Evolutionary conservation across 495 filamentous ascomycete genomes (phyloP).

Genomic region (Talaromyces adpressus): DNA sequence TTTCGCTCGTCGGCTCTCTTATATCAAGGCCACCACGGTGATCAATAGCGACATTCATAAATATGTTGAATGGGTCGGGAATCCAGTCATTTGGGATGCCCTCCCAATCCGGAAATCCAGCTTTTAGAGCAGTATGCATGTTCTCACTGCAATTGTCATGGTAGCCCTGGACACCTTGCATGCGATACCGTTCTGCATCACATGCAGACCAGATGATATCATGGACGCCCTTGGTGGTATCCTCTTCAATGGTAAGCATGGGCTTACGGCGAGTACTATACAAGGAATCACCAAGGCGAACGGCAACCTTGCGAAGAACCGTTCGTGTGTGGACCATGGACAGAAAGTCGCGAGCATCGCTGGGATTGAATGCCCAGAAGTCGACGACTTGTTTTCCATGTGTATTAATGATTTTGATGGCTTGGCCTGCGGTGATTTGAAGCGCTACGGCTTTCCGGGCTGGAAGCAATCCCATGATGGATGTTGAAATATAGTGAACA

Average conservation of each 20-base stretch:
- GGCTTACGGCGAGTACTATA: slow-evolving; percentile 25
- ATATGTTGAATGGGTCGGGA: slow-evolving; percentile 38
- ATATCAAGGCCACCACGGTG: slow-evolving; percentile 23
- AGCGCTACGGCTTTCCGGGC: slow-evolving; percentile 36
- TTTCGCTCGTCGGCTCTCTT: slow-evolving; percentile 23
- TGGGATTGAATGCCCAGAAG: slow-evolving; percentile 38
- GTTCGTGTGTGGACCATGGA: slow-evolving; percentile 37
- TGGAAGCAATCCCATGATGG: slow-evolving; percentile 22
- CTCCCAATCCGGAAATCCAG: not conserved
- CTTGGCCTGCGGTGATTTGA: slow-evolving; percentile 27
- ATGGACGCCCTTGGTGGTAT: slow-evolving; percentile 33
- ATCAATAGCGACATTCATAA: slow-evolving; percentile 40
- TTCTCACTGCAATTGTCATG: slow-evolving; percentile 40
- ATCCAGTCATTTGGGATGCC: no score
- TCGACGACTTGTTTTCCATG: slow-evolving; percentile 46
- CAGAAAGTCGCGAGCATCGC: slow-evolving; percentile 24
- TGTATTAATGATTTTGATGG: slow-evolving; percentile 45
- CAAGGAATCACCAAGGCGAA: slow-evolving; percentile 24
- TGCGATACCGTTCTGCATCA: slow-evolving; percentile 28
- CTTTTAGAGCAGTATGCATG: slow-evolving; percentile 25
- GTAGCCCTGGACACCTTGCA: slow-evolving; percentile 16
- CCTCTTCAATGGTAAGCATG: slow-evolving; percentile 28
- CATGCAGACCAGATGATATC: slow-evolving; percentile 36
- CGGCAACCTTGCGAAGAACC: slow-evolving; percentile 18
- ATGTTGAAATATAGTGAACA: no score